Percentiles rank a stretch among this genome's conserved stretches.
phyloP scores from a whole-genome alignment of 345 rosid genomes.

The Murraya paniculata region DNA sequence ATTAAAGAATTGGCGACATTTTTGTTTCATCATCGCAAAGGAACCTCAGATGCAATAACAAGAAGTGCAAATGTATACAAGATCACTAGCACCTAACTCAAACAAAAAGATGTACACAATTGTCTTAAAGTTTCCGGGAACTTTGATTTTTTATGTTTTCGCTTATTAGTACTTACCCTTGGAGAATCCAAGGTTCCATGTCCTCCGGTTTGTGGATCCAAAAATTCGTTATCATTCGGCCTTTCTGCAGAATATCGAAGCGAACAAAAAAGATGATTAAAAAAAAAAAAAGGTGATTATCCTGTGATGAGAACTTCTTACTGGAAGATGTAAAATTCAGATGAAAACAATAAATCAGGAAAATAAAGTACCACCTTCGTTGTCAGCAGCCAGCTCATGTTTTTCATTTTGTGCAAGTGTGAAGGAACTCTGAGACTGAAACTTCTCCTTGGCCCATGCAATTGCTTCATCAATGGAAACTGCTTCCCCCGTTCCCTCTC shows the following conservation, averaged over 20 bases:
- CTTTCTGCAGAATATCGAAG: conserved; percentile 26
- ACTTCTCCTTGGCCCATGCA: conserved; percentile 72
- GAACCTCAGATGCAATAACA: not conserved
- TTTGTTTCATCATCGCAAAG: not conserved
- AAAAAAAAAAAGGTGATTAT: not conserved
- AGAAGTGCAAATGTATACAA: not conserved
- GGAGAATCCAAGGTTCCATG: conserved; percentile 21
- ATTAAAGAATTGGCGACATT: not conserved
- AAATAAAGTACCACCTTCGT: conserved; percentile 27
- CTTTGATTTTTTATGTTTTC: not conserved
- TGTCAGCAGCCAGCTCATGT: conserved; percentile 15
- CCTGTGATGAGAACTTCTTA: not conserved
- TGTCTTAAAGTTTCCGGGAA: not conserved
- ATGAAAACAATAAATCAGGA: not conserved
- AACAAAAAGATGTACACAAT: not conserved
- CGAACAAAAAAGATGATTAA: not conserved
- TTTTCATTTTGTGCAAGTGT: conserved; percentile 18
- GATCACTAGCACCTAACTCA: not conserved
- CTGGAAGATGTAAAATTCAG: not conserved
- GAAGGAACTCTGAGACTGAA: conserved; percentile 27
- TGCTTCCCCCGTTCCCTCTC: conserved; percentile 45
- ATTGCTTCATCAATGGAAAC: conserved; percentile 64
- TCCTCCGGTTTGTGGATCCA: conserved; percentile 15
- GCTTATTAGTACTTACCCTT: conserved; percentile 9
- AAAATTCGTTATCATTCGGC: conserved; percentile 10